Base-by-base conservation (phyloP, 306 rosid species). In the Castanea crenata region DNA sequence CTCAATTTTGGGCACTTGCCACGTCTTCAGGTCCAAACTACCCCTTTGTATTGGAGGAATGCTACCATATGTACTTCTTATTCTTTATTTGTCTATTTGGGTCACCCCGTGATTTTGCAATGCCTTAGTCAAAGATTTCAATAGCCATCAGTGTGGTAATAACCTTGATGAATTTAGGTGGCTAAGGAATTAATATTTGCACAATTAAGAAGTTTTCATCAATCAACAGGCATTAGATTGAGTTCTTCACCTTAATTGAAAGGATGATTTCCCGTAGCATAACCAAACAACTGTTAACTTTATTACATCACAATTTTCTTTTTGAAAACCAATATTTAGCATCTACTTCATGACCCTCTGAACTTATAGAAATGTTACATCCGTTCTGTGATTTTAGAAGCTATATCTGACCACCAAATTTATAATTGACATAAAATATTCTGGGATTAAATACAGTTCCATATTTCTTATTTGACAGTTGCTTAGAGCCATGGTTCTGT, bases 1-100 rank as follows among this genome's bases (percentile, higher is more conserved):
- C 98, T 95, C 55, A 83, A 73, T 70, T 84, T 95, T 56, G 99
- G 99, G 75, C 86, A 82, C 81, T 85, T 95, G 93, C 99, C 99
- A 31, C 89, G 87, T 79, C 99, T 95, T 87, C 99, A 95, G 99
- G 98, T 95, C 82, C 84, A 75, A 49, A 86, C 21, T 63, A 49
- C 27, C 58, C 58, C 55, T 16, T 74, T 68, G 79, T 64, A 27
- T 79, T 35, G 25, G 72, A 6, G 71, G 70, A 16, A 54, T 25
- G 55, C 27, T 74, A 29, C 55, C 76, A 20, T 52, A 56, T 54
- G 38, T 62, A 63, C 67, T 29, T 78, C 57, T 11, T 80, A 49
- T 55, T 62, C 4, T 77, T 69, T 59, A 18, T 82, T 57, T 77
- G 7, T 76, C 55, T 64, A 55, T 46, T 69, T 73, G 55, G 79